Percentiles rank a stretch among this genome's conserved stretches.
These are phyloP conservation scores for Fusarium praegraminearum DNA, from an alignment of 2,329 filamentous ascomycete species.

Conservation along the genomic window DNA sequence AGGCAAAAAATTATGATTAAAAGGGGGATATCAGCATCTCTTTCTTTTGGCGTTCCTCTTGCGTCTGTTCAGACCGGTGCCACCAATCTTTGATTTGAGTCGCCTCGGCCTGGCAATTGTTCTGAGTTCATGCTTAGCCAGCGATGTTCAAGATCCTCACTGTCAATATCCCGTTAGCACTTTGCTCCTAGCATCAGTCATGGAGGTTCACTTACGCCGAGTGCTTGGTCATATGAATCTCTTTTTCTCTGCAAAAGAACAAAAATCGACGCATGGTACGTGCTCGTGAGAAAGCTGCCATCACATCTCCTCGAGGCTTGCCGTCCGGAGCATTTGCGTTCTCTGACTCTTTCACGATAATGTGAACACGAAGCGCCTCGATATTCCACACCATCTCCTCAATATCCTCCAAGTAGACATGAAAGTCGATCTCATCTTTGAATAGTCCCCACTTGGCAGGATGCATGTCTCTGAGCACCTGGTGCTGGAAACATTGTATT, in stretches of 20 bases:
- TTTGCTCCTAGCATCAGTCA: not conserved
- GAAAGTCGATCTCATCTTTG: constrained; percentile 64
- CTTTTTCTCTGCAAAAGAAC: constrained; percentile 59
- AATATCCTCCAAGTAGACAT: constrained; percentile 61
- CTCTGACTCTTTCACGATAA: constrained; percentile 53
- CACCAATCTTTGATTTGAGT: constrained; percentile 44
- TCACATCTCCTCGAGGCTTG: constrained; percentile 58
- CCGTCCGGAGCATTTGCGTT: constrained; percentile 48
- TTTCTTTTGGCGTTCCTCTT: not conserved
- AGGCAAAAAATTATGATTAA: not conserved
- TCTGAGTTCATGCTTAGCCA: constrained; percentile 55
- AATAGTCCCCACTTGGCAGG: constrained; percentile 63
- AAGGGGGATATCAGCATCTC: not conserved
- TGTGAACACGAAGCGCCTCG: constrained; percentile 57
- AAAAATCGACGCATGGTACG: constrained; percentile 66
- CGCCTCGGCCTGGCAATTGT: constrained; percentile 46
- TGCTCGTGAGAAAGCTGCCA: constrained; percentile 65
- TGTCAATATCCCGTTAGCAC: constrained; percentile 42
- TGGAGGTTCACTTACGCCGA: constrained; percentile 54
- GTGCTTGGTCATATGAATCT: constrained; percentile 56
- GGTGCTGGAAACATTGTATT: constrained; percentile 62
- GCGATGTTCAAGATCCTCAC: constrained; percentile 52
- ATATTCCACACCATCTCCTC: constrained; percentile 59
- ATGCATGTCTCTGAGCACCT: constrained; percentile 61
- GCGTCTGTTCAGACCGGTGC: constrained; percentile 38